Evolutionary conservation across 768 basidiomycete species (phyloP).

Genomic region (Suillus weaverae): DNA sequence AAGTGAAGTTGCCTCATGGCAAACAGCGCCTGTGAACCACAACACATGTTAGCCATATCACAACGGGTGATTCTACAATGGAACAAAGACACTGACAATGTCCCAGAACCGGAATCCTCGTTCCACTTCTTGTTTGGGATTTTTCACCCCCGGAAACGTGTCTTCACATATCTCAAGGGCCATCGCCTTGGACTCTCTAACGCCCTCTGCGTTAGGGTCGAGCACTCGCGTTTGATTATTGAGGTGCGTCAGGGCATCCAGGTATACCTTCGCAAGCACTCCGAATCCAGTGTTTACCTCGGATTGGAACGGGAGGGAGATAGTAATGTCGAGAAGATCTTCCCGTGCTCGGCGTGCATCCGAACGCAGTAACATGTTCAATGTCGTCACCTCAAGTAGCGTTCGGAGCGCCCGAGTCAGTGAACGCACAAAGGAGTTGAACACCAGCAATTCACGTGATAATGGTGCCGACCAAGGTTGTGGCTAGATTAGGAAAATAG

Average conservation of each 20-base stretch:
- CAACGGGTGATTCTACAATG: constrained; percentile 10
- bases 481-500: constrained; percentile 45
- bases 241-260: constrained; percentile 88
- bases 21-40: constrained; percentile 61
- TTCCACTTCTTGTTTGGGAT: constrained; percentile 85
- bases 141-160: constrained; percentile 91
- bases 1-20: constrained; percentile 89
- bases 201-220: constrained; percentile 75
- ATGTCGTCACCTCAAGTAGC: constrained; percentile 84
- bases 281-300: constrained; percentile 99
- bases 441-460: constrained; percentile 93
- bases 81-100: constrained; percentile 60
- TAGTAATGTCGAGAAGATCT: constrained; percentile 87
- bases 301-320: constrained; percentile 91
- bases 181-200: constrained; percentile 79
- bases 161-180: constrained; percentile 92
- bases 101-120: constrained; percentile 99
- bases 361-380: constrained; percentile 90
- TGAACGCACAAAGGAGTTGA: constrained; percentile 96
- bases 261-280: constrained; percentile 93
- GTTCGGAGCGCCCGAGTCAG: constrained; percentile 88
- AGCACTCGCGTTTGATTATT: constrained; percentile 77
- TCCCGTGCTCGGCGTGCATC: constrained; percentile 88
- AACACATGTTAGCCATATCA: constrained; percentile 29
- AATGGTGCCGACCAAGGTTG: constrained; percentile 95